phyloP scores from a whole-genome alignment of 2,329 filamentous ascomycete species.

The Akanthomyces lecanii region DNA sequence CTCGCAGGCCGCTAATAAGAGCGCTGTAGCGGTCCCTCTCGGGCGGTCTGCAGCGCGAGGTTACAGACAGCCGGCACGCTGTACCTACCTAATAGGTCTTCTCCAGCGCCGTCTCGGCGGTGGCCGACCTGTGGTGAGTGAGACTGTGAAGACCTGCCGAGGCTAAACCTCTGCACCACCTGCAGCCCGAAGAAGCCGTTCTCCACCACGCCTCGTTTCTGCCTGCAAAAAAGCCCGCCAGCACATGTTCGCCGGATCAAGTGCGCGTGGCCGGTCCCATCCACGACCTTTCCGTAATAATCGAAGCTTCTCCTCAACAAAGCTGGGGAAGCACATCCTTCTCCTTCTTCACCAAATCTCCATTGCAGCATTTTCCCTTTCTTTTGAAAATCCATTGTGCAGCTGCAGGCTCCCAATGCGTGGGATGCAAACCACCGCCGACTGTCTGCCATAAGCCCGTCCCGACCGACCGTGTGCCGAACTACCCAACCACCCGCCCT shows the following conservation, averaged over 20 bases:
- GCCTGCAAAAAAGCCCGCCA: not conserved
- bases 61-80: not conserved
- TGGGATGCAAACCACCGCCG: conserved; percentile 4
- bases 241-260: conserved; percentile 18
- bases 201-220: conserved; percentile 10
- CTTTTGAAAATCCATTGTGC: not conserved
- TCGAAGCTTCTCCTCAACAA: conserved; percentile 14
- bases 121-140: not conserved
- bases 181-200: conserved; percentile 17
- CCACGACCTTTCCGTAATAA: conserved; percentile 6
- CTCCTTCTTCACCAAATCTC: not conserved
- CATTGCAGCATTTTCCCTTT: not conserved
- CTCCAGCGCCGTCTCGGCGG: not conserved
- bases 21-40: not conserved
- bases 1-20: not conserved
- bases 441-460: conserved; percentile 4
- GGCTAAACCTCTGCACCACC: conserved; percentile 20
- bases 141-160: conserved; percentile 19
- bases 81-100: not conserved
- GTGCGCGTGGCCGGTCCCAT: conserved; percentile 1
- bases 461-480: not conserved
- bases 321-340: conserved; percentile 6
- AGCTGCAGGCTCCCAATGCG: conserved; percentile 1
- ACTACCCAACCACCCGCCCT: conserved; percentile 7
- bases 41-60: no score